These are phyloP conservation scores for Clausena lansium DNA, from an alignment of 345 rosid genomes.

Conservation along the genomic window DNA sequence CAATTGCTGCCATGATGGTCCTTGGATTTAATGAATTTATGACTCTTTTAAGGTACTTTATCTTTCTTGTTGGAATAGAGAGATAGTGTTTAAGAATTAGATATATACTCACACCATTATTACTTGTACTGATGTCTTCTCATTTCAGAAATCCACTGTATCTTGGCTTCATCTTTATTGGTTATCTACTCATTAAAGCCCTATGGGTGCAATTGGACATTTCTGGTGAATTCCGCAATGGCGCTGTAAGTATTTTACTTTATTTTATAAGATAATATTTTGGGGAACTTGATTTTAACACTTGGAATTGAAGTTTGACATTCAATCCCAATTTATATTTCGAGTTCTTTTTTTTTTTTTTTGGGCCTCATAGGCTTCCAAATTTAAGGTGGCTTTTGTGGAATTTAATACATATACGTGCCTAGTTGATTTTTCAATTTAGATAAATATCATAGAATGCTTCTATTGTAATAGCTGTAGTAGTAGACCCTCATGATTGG, in stretches of 20 bases:
- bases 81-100: neutral
- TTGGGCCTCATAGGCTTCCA: neutral
- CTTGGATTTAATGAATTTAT: conserved; percentile 98
- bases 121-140: conserved; percentile 12
- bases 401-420: neutral
- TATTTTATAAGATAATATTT: neutral
- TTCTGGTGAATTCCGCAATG: conserved; percentile 79
- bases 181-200: conserved; percentile 74
- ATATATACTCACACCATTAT: conserved; percentile 1
- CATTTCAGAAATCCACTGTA: conserved; percentile 88
- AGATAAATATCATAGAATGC: neutral
- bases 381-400: neutral
- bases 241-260: conserved; percentile 62
- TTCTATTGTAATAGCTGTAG: neutral
- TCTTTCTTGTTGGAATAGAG: conserved; percentile 8
- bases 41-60: conserved; percentile 82
- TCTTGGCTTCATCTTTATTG: conserved; percentile 65
- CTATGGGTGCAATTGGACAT: conserved; percentile 94
- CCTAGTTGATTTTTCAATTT: neutral
- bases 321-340: neutral
- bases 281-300: neutral
- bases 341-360: too few species aligned
- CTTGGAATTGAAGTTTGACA: neutral
- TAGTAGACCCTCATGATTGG: neutral
- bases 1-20: conserved; percentile 72